Percentiles rank a stretch among this genome's conserved stretches.
phyloP scores from a whole-genome alignment of 2,329 filamentous ascomycete species.

The Trichoderma hamatum region DNA sequence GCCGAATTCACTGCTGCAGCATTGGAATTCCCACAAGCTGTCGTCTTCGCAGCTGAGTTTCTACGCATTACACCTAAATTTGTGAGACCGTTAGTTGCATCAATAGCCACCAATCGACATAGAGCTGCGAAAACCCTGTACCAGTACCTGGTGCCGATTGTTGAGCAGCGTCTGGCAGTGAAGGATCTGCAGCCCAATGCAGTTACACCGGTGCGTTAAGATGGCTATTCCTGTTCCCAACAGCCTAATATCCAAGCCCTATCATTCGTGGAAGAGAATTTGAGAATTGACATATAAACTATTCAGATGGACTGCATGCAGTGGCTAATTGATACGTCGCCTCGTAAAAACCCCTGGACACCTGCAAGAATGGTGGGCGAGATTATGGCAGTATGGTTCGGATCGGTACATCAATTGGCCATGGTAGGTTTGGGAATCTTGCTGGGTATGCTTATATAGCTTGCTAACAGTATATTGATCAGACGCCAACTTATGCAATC shows the following conservation, averaged over 20 bases:
- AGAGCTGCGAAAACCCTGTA: background rate
- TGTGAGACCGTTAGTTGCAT: background rate
- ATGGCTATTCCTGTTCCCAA: background rate
- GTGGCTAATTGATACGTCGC: conserved; percentile 28
- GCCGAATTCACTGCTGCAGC: conserved; percentile 17
- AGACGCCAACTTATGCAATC: conserved; percentile 10
- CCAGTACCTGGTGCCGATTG: background rate
- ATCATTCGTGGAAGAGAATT: background rate
- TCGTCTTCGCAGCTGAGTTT: conserved; percentile 18
- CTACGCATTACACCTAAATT: background rate
- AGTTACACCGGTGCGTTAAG: background rate
- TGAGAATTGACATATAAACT: background rate
- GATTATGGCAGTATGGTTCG: conserved; percentile 29
- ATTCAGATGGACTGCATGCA: conserved; percentile 26
- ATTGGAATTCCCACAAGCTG: conserved; percentile 16
- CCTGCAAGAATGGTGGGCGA: conserved; percentile 20
- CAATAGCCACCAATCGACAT: conserved; percentile 1
- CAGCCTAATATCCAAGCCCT: background rate
- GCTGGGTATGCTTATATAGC: background rate
- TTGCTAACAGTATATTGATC: background rate
- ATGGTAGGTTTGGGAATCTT: conserved; percentile 16
- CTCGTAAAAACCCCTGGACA: conserved; percentile 21
- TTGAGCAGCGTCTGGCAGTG: background rate
- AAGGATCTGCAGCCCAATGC: background rate
- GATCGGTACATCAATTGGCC: conserved; percentile 24